A percentile compares a stretch with the other conserved stretches of the same genome.
Evolutionary conservation across 2,329 filamentous ascomycete genomes (phyloP).

Genomic region (Fonsecaea multimorphosa): DNA sequence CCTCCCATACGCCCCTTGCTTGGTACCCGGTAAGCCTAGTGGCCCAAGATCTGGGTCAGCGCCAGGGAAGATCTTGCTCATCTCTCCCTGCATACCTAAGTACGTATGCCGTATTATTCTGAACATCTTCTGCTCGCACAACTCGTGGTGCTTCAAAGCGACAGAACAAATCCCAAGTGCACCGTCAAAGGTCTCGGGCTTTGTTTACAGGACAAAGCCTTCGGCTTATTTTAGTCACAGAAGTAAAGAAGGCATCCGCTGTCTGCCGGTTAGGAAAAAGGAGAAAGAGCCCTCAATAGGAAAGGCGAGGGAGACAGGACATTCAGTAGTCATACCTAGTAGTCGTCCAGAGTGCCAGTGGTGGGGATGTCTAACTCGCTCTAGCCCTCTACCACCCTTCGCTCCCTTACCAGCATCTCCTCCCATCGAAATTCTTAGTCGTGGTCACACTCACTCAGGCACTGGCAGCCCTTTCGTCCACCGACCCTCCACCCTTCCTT

Average conservation of each 20-base stretch:
- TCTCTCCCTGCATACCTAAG: constrained; percentile 1
- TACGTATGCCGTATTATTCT: background rate
- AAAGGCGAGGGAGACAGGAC: background rate
- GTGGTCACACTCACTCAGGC: constrained; percentile 15
- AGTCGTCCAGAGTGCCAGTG: background rate
- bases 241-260: background rate
- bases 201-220: background rate
- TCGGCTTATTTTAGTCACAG: background rate
- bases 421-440: constrained; percentile 16
- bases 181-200: background rate
- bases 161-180: background rate
- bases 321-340: background rate
- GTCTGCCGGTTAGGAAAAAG: constrained; percentile 1
- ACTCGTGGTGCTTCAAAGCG: background rate
- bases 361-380: background rate
- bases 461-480: background rate
- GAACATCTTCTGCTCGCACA: background rate
- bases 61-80: background rate
- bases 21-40: background rate
- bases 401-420: constrained; percentile 7
- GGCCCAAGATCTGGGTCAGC: background rate
- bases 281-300: background rate
- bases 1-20: constrained; percentile 1
- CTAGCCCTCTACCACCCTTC: constrained; percentile 13
- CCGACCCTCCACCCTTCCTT: constrained; percentile 1